These are phyloP conservation scores for Casuarina cunninghamiana DNA, from an alignment of 306 rosid genomes.

Conservation along the genomic window DNA sequence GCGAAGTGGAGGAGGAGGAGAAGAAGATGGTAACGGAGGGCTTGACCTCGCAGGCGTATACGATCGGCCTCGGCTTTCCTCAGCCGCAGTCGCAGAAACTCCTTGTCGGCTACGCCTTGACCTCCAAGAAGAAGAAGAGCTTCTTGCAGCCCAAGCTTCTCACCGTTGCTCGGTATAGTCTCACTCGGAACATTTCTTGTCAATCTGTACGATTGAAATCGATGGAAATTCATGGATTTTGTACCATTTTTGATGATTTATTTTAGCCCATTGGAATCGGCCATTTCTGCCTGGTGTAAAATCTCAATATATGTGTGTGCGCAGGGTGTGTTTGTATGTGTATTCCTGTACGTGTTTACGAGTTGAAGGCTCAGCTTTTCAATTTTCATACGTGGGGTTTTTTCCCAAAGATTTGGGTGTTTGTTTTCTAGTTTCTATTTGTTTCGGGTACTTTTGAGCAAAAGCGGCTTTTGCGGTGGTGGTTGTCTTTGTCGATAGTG, in stretches of 20 bases:
- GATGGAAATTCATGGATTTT: background rate
- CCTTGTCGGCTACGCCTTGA: slow-evolving; percentile 14
- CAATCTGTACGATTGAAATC: background rate
- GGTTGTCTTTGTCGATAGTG: slow-evolving; percentile 12
- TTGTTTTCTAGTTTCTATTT: background rate
- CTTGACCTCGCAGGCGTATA: background rate
- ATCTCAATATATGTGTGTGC: background rate
- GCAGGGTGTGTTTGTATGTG: background rate
- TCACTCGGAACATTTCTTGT: background rate
- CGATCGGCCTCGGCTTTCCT: background rate
- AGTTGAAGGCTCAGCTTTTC: background rate
- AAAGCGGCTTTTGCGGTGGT: background rate
- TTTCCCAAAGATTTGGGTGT: slow-evolving; percentile 2
- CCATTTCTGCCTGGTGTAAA: background rate
- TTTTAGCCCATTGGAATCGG: background rate
- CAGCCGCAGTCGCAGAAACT: slow-evolving; percentile 1
- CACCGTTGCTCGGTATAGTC: background rate
- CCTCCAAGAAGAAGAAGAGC: slow-evolving; percentile 6
- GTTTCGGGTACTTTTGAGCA: background rate
- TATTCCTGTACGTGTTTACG: background rate
- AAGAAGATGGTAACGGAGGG: background rate
- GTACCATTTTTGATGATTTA: background rate
- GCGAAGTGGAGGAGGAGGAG: background rate
- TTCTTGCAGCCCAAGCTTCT: background rate
- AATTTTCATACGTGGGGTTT: background rate